Conservation (phyloP, 495 filamentous ascomycete species). For the Pseudoneurospora amorphoporcata region DNA sequence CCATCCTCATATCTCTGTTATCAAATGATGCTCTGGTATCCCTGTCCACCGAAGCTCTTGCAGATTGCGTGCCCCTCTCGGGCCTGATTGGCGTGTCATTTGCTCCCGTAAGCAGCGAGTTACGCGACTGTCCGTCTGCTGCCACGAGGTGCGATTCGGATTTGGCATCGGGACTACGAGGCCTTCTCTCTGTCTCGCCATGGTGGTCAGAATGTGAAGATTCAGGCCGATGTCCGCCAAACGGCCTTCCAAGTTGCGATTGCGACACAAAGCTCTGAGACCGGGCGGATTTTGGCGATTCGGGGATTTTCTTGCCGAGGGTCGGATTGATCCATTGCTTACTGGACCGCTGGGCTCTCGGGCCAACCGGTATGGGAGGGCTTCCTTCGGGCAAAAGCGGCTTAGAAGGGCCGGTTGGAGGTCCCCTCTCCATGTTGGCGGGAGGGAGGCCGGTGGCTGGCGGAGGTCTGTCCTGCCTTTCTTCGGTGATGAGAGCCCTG, state of each 20-base stretch:
- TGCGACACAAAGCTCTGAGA: conserved; percentile 33
- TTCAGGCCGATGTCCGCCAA: conserved; percentile 21
- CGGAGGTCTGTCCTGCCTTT: conserved; percentile 31
- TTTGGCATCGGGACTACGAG: conserved; percentile 37
- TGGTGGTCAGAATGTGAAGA: conserved; percentile 31
- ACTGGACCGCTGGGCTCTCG: conserved; percentile 42
- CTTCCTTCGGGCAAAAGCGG: conserved; percentile 41
- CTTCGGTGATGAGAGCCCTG: conserved; percentile 34
- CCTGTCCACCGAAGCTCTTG: conserved; percentile 27
- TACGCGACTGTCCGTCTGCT: conserved; percentile 22
- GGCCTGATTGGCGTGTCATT: conserved; percentile 23
- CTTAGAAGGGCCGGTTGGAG: conserved; percentile 37
- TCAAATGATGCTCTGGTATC: conserved; percentile 16
- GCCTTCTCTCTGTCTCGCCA: conserved; percentile 28
- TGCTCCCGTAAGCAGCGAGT: conserved; percentile 22
- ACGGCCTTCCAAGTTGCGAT: conserved; percentile 30
- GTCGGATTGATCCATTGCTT: conserved; percentile 55
- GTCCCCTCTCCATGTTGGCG: conserved; percentile 22
- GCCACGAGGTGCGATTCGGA: conserved; percentile 19
- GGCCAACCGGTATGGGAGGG: conserved; percentile 48
- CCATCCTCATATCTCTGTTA: conserved; percentile 12
- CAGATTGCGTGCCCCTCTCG: conserved; percentile 30
- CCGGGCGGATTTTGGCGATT: conserved; percentile 33
- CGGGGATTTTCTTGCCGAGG: conserved; percentile 31
- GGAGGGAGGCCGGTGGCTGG: conserved; percentile 11